A percentile compares a stretch with the other conserved stretches of the same genome.
phyloP scores from a whole-genome alignment of 2,329 filamentous ascomycete genomes.

The Talaromyces sp. region DNA sequence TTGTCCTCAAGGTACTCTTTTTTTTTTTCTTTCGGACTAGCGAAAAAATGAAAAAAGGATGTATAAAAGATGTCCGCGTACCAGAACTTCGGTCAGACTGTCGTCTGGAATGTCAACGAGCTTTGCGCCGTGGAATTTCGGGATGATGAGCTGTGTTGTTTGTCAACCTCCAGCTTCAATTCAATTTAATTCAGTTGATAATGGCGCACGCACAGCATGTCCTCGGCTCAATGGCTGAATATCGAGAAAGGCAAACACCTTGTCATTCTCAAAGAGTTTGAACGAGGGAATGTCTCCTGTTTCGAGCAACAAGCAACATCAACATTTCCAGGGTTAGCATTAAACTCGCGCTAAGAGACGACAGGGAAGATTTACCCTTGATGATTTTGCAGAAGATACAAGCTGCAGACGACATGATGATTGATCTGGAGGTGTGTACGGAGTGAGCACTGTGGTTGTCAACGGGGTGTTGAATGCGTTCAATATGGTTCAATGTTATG shows the following conservation, averaged over 20 bases:
- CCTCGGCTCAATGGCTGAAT: constrained; percentile 85
- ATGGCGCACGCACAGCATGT: constrained; percentile 63
- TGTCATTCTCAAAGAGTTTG: constrained; percentile 93
- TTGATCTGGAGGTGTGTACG: not conserved
- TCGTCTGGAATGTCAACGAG: constrained; percentile 91
- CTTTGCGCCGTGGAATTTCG: constrained; percentile 89
- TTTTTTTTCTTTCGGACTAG: not conserved
- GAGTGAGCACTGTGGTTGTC: not conserved
- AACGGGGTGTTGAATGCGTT: not conserved
- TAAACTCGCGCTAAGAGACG: not conserved
- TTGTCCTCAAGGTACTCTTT: constrained; percentile 13
- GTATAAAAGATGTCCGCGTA: constrained; percentile 33
- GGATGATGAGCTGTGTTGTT: constrained; percentile 73
- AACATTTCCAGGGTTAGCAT: not conserved
- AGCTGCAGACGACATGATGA: constrained; percentile 42
- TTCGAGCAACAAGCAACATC: no score
- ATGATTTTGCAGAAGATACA: constrained; percentile 99
- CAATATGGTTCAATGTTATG: no score
- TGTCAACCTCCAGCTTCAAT: not conserved
- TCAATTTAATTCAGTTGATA: not conserved
- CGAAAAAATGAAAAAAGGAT: not conserved
- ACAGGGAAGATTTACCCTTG: constrained; percentile 57
- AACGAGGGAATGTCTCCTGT: constrained; percentile 90
- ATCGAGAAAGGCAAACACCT: constrained; percentile 91
- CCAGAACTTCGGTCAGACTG: constrained; percentile 72